Evolutionary conservation across 1,139 yeast species (phyloP).

Genomic region (Magnusiomyces paraingens): DNA sequence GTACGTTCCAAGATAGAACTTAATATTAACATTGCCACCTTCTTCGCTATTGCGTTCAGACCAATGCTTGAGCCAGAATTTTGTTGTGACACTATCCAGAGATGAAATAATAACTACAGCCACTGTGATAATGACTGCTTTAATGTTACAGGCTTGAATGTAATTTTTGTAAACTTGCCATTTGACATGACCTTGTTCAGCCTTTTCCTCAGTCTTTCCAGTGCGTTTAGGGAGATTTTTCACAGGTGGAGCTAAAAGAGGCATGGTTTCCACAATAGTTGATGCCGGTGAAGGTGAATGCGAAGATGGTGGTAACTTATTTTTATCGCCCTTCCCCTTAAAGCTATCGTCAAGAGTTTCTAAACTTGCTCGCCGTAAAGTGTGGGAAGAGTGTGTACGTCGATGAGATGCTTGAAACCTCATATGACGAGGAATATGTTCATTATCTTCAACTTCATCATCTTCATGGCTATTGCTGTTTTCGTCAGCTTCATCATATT

Average conservation of each 20-base stretch:
- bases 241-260: constrained; percentile 3
- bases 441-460: not conserved
- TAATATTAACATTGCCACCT: constrained; percentile 63
- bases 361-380: constrained; percentile 64
- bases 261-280: not conserved
- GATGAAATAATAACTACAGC: constrained; percentile 40
- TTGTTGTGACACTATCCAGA: constrained; percentile 47
- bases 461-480: not conserved
- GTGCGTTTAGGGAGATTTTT: constrained; percentile 23
- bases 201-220: constrained; percentile 45
- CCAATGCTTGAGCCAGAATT: constrained; percentile 92
- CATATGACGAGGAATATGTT: not conserved
- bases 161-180: constrained; percentile 75
- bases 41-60: constrained; percentile 68
- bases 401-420: not conserved
- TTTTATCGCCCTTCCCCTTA: constrained; percentile 15
- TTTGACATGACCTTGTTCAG: constrained; percentile 83
- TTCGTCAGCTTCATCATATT: not conserved
- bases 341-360: constrained; percentile 44
- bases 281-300: no score
- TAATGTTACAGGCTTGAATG: constrained; percentile 79
- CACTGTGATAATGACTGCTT: constrained; percentile 48
- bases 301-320: no score
- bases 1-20: constrained; percentile 62
- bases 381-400: constrained; percentile 19